Percentiles rank a stretch among this genome's conserved stretches.
phyloP scores from a whole-genome alignment of 2,329 filamentous ascomycete species.

The Monosporascus cannonballus region DNA sequence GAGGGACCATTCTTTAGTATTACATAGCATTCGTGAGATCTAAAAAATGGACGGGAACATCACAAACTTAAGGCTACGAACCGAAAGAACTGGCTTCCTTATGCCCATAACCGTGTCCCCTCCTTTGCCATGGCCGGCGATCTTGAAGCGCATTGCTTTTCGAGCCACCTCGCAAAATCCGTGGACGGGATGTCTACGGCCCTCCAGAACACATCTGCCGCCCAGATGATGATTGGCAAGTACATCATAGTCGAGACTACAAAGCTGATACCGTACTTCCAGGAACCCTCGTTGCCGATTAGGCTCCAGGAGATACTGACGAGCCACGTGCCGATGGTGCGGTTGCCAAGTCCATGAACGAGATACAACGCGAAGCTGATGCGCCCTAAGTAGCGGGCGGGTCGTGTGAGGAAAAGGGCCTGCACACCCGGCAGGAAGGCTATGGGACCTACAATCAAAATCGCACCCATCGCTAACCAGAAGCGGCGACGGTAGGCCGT shows the following conservation, averaged over 20 bases:
- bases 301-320: conserved; percentile 22
- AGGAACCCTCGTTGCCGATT: conserved; percentile 24
- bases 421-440: conserved; percentile 20
- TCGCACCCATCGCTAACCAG: conserved; percentile 25
- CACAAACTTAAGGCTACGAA: background rate
- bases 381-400: conserved; percentile 48
- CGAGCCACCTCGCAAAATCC: conserved; percentile 20
- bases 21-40: too few species aligned
- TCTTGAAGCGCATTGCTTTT: conserved; percentile 18
- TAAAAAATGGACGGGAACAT: too few species aligned
- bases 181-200: conserved; percentile 21
- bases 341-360: conserved; percentile 41
- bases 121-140: background rate
- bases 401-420: conserved; percentile 20
- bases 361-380: conserved; percentile 55
- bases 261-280: conserved; percentile 21
- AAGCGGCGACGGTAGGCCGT: conserved; percentile 24
- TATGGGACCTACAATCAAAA: conserved; percentile 29
- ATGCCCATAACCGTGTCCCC: background rate
- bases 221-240: conserved; percentile 37
- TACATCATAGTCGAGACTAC: conserved; percentile 17
- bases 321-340: conserved; percentile 21
- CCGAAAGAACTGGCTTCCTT: background rate
- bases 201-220: conserved; percentile 44
- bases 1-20: too few species aligned